Evolutionary conservation across 495 filamentous ascomycete species (phyloP), one percentile per base, ranked within the genome.

Genomic region (Elasticomyces elasticus): DNA sequence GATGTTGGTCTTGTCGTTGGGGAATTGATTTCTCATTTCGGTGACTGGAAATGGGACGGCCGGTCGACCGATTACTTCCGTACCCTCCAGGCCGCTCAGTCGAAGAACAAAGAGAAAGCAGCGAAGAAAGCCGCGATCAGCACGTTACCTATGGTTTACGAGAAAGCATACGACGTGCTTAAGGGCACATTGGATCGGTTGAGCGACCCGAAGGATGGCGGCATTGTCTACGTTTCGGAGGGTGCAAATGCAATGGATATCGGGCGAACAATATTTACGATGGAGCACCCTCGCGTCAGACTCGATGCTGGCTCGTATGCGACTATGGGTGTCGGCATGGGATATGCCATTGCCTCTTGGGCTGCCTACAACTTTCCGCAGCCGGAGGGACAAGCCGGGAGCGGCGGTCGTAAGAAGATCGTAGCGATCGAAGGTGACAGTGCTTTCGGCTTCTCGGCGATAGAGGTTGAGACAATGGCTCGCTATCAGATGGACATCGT

Each of bases 181-280:
- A 76, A 78, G 43, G 51, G 62, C 0, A 71, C 72, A 6, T 68
- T 74, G 31, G 71, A 71, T 59, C 42, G n/a, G 19, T 61, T 72
- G 37, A 67, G 66, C 2, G 72, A 65, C 5, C 63, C 67, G 0
- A 67, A 73, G 19, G 66, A 73, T 7, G 79, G 79, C 10, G 63
- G 68, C 50, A 72, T 82, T 24, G 76, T 83, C 17, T 83, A 82
- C 55, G 68, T 84, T 50, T 82, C 79, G 1, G 81, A 84, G 67
- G 81, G 81, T 41, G 79, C 80, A 23, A 83, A 83, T 65, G 81
- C 80, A 15, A 83, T 84, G 81, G 79, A 83, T 58, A 83, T 83
- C 38, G 78, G 76, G 2, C 75, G 80, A n/a, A 73, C 72, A 23
- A 72, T 77, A 55, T 82, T 84, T 66, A 70, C 74, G 0, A 69